phyloP scores from a whole-genome alignment of 1,139 yeast genomes.

The Yamadazyma siamensis region DNA sequence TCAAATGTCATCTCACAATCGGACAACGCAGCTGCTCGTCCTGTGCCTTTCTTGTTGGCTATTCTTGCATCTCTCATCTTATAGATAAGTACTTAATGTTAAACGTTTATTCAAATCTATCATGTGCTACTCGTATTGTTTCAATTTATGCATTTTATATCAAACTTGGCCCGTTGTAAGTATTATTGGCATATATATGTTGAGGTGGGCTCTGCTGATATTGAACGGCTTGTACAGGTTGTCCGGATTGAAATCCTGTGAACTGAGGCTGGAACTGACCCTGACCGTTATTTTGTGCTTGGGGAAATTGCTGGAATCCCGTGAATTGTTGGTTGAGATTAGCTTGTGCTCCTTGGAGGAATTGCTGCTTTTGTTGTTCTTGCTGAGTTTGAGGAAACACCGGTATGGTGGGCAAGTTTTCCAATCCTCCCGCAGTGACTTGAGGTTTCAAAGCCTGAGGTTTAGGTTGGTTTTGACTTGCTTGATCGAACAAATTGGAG shows the following conservation, averaged over 20 bases:
- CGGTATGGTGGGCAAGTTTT: constrained; percentile 56
- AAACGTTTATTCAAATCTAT: too few species aligned
- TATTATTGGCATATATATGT: constrained; percentile 10
- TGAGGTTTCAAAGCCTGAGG: constrained; percentile 38
- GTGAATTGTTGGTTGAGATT: constrained; percentile 23
- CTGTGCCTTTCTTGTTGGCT: constrained; percentile 2
- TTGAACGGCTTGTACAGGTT: too few species aligned
- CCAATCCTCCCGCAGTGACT: constrained; percentile 68
- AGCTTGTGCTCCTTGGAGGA: constrained; percentile 34
- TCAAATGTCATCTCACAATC: constrained; percentile 1
- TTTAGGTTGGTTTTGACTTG: constrained; percentile 12
- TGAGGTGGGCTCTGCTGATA: constrained; percentile 2
- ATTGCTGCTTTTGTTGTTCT: constrained; percentile 34
- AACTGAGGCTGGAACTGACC: constrained; percentile 11
- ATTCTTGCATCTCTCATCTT: constrained; percentile 4
- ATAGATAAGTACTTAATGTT: constrained; percentile 2
- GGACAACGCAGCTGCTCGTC: constrained; percentile 1
- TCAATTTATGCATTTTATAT: constrained; percentile 15
- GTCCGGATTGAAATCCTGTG: constrained; percentile 9
- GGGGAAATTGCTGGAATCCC: constrained; percentile 5
- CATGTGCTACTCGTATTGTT: too few species aligned
- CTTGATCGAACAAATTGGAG: constrained; percentile 28
- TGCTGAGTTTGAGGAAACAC: constrained; percentile 64
- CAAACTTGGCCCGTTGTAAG: constrained; percentile 30
- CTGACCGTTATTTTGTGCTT: constrained; percentile 8